phyloP scores from a whole-genome alignment of 306 rosid genomes.

The Cajanus cajan region DNA sequence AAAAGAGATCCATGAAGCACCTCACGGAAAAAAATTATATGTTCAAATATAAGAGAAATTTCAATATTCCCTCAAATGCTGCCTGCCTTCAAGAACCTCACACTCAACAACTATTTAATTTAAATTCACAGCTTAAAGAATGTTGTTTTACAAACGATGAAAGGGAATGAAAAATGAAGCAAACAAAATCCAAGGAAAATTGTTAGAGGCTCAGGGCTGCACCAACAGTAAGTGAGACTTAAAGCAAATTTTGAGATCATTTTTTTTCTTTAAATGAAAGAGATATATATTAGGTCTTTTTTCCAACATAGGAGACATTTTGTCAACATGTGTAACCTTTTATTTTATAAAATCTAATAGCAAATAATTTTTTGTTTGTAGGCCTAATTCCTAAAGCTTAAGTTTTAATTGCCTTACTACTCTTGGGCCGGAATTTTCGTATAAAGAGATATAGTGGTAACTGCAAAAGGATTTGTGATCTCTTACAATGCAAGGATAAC shows the following conservation, averaged over 20 bases:
- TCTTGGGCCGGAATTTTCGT: no score
- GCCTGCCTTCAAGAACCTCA: neutral
- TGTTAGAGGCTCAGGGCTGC: no score
- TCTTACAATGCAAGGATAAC: neutral
- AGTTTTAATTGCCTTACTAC: no score
- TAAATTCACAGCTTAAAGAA: neutral
- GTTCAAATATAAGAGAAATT: neutral
- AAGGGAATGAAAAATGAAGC: neutral
- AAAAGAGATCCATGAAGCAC: constrained; percentile 12
- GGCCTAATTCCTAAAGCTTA: no score
- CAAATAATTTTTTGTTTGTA: no score
- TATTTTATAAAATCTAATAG: no score
- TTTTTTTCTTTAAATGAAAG: no score
- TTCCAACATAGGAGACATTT: no score
- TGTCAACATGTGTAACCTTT: no score
- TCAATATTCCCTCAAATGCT: constrained; percentile 17
- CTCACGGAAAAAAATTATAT: neutral
- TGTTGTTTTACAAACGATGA: neutral
- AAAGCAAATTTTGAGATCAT: no score
- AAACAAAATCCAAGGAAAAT: constrained; percentile 9
- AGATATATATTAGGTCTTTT: no score
- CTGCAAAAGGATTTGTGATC: neutral
- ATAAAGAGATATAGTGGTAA: neutral
- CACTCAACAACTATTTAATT: neutral
- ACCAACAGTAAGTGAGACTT: no score